Base-by-base conservation (phyloP, 2,329 filamentous ascomycete genomes). In the Emergomyces orientalis region DNA sequence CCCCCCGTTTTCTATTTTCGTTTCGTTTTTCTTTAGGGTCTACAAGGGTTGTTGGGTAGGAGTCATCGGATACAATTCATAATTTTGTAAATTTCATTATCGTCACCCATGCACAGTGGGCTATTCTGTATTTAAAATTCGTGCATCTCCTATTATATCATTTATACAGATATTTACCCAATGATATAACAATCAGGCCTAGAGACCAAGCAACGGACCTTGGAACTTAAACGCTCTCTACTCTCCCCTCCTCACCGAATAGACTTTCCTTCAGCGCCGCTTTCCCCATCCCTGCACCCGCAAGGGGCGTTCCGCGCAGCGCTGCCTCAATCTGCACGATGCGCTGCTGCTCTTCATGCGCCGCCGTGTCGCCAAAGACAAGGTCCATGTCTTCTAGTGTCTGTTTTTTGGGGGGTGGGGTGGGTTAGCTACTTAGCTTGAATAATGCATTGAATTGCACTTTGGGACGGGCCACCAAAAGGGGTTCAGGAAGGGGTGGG, bases 331-430 rank as follows among this genome's bases (percentile, higher is more conserved):
- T 76, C 22, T 72, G 71, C 52, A 73, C 71, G 58, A 76, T 75
- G 34, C 74, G 71, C 61, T 72, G 66, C 65, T 75, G 73, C 62
- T 77, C 75, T 64, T 76, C 71, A 34, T 76, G 70, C 1, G 73
- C 73, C 19, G 68, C 69, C 1, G 70, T 75, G 58, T 78, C 76
- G 2, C 74, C 74, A 62, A 78, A 78, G 41, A 77, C 75, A 45
- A 75, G 74, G 54, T 84, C 82, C 77, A 85, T 83, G 64, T 85
- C 78, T 69, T 85, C 82, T 14, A 86, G 76, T 5, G 78, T 84
- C 67, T 56, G 34, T 39, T 37, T 56, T 7, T 75, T 45, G 22
- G 34, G 22, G 8, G 11, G 14, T 41, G 59, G 49, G 3, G 1
- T 13, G 34, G 11, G 32, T 65, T 56, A 64, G 60, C 32, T 58